Conservation (phyloP, 805 yeast genomes). For the Kluyveromyces siamensis region DNA sequence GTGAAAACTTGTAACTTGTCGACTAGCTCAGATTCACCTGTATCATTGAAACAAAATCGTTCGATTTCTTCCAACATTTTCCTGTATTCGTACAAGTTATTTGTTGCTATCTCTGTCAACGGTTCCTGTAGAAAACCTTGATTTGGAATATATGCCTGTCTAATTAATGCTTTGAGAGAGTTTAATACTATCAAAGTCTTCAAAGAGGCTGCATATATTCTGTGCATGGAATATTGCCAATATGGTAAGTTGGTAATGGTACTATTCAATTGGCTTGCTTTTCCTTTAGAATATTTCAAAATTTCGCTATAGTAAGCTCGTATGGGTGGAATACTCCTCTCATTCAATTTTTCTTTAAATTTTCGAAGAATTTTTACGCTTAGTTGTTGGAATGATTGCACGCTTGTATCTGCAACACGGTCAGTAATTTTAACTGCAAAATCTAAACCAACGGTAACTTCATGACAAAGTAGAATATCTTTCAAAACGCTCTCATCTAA, state of each 20-base stretch:
- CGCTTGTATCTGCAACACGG: slow-evolving; percentile 17
- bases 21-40: slow-evolving; percentile 5
- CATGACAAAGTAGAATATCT: slow-evolving; percentile 28
- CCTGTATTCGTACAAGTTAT: slow-evolving; percentile 20
- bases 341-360: slow-evolving; percentile 17
- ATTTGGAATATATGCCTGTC: slow-evolving; percentile 24
- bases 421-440: slow-evolving; percentile 28
- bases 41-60: slow-evolving; percentile 7
- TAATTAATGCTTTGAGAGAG: slow-evolving; percentile 13
- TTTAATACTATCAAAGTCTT: slow-evolving; percentile 12
- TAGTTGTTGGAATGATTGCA: slow-evolving; percentile 19
- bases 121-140: slow-evolving; percentile 10
- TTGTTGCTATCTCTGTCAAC: slow-evolving; percentile 12
- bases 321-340: slow-evolving; percentile 17
- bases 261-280: slow-evolving; percentile 7
- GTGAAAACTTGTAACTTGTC: slow-evolving; percentile 8
- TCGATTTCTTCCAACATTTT: slow-evolving; percentile 13
- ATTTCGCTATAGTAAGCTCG: slow-evolving; percentile 20
- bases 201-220: slow-evolving; percentile 31
- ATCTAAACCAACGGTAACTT: slow-evolving; percentile 21
- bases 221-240: slow-evolving; percentile 37
- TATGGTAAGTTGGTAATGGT: slow-evolving; percentile 27
- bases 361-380: slow-evolving; percentile 22
- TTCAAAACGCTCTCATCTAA: slow-evolving; percentile 22
- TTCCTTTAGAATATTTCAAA: slow-evolving; percentile 14